Percentiles rank a stretch among this genome's conserved stretches.
phyloP scores from a whole-genome alignment of 2,329 filamentous ascomycete genomes.

The Venturiaceae sp. region DNA sequence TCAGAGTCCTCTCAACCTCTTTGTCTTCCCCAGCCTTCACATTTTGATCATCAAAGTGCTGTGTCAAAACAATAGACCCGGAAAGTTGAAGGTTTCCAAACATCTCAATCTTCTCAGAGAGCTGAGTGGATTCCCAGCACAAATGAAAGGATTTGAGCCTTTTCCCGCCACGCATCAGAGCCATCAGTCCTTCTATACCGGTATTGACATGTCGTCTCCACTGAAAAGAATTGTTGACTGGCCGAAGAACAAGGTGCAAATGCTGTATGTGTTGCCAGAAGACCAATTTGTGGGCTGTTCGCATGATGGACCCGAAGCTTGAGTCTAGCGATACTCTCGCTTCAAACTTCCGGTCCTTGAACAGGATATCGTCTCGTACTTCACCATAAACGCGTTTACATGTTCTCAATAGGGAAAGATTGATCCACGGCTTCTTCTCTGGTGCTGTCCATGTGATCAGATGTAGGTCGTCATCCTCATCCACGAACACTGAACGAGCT shows the following conservation, averaged over 20 bases:
- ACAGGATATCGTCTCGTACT: slow-evolving; percentile 2
- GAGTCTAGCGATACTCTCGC: neutral
- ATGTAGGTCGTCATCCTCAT: neutral
- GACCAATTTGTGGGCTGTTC: neutral
- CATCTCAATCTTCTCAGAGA: neutral
- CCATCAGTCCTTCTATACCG: neutral
- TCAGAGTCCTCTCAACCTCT: neutral
- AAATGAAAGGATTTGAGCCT: neutral
- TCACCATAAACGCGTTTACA: slow-evolving; percentile 6
- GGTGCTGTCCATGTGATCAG: neutral
- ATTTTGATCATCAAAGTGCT: neutral
- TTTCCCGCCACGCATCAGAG: slow-evolving; percentile 3
- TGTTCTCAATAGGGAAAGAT: neutral
- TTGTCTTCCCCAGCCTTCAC: neutral
- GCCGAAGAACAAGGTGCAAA: neutral
- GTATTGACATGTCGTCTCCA: neutral
- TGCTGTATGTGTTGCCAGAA: slow-evolving; percentile 6
- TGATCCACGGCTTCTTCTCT: neutral
- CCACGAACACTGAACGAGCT: no score
- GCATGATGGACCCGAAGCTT: neutral
- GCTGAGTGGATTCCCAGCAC: neutral
- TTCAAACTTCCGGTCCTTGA: neutral
- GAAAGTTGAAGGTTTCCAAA: neutral
- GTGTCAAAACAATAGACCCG: neutral
- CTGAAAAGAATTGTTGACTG: neutral